These are phyloP conservation scores for Vararia minispora DNA, from an alignment of 768 basidiomycete genomes.

Conservation along the genomic window DNA sequence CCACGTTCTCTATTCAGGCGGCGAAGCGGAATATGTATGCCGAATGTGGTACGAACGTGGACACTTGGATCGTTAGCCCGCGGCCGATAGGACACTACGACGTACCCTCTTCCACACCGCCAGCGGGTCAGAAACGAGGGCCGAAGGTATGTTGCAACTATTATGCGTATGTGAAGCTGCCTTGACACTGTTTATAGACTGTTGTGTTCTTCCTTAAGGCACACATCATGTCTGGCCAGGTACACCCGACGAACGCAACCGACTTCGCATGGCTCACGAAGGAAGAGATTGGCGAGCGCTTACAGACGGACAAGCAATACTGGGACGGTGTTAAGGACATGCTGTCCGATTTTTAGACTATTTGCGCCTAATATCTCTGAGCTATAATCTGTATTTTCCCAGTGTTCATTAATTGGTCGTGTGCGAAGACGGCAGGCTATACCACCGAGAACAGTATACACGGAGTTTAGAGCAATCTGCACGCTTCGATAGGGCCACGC, in stretches of 20 bases:
- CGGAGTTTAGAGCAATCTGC: too few relatives aligned
- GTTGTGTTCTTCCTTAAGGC: slow-evolving; percentile 87
- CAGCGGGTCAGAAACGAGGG: slow-evolving; percentile 11
- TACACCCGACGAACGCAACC: slow-evolving; percentile 39
- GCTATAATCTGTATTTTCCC: too few relatives aligned
- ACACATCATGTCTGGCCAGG: slow-evolving; percentile 86
- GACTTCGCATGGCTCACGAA: slow-evolving; percentile 95
- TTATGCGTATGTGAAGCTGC: background rate
- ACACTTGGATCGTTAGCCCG: slow-evolving; percentile 87
- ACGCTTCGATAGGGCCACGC: too few relatives aligned
- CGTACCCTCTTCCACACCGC: slow-evolving; percentile 22
- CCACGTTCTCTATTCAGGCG: slow-evolving; percentile 37
- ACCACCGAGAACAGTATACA: too few relatives aligned
- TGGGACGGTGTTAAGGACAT: slow-evolving; percentile 75
- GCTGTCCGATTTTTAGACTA: slow-evolving; percentile 52
- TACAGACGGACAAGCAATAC: slow-evolving; percentile 58
- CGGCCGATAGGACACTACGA: slow-evolving; percentile 78
- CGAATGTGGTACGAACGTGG: slow-evolving; percentile 76
- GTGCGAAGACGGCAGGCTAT: too few relatives aligned
- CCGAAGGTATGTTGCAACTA: slow-evolving; percentile 9
- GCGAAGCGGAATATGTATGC: slow-evolving; percentile 60
- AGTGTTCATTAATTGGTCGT: too few relatives aligned
- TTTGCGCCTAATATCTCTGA: slow-evolving; percentile 1
- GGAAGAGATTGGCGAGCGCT: slow-evolving; percentile 68
- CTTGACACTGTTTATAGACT: slow-evolving; percentile 31